Base-by-base conservation (phyloP, 1,139 yeast species). In the Taphrina flavorubra region DNA sequence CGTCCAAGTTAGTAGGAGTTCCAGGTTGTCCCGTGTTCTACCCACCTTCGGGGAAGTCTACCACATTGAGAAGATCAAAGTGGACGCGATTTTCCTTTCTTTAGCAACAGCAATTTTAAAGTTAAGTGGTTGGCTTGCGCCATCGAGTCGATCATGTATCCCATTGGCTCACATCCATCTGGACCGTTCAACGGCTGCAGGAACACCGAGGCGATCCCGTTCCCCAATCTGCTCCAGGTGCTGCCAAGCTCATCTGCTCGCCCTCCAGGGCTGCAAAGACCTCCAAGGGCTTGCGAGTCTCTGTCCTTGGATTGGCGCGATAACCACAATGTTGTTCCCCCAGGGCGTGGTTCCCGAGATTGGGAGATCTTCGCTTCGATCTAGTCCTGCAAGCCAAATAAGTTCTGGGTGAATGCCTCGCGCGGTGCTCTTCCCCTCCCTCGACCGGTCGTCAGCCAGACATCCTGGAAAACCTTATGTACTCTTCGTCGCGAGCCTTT, bases 151-250 rank as follows among this genome's bases (percentile, higher is more conserved):
- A 16, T 14, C 8, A n/a, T 5, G 18, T 18, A 6, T 44, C 18
- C 18, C 18, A 44, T 44, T 44, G 47, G 47, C 13, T 8, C 20
- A 44, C 18, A 5, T 14, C 2, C 18, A 7, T 13, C 47, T 44
- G 47, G 47, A 44, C 47, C 42, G 14, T 39, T 16, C 47, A 44
- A 44, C 47, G 47, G 47, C 47, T 44, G 47, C 47, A 44, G 47
- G 47, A 25, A 25, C 18, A 2, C 18, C 18, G 47, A n/a, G 47
- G 47, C 8, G 47, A 44, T 44, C 47, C 47, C 47, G 14, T 39
- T 18, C n/a, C 6, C n/a, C 47, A 44, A 44, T 14, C 47, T 44
- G 18, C 18, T 14, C 18, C 18, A 5, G 18, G n/a, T 13, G 18
- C 47, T 44, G n/a, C 18, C 47, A 44, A 13, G 31, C 31, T 25